These are phyloP conservation scores for Posidonia oceanica DNA, from an alignment of 116 monocot species.

Conservation along the genomic window DNA sequence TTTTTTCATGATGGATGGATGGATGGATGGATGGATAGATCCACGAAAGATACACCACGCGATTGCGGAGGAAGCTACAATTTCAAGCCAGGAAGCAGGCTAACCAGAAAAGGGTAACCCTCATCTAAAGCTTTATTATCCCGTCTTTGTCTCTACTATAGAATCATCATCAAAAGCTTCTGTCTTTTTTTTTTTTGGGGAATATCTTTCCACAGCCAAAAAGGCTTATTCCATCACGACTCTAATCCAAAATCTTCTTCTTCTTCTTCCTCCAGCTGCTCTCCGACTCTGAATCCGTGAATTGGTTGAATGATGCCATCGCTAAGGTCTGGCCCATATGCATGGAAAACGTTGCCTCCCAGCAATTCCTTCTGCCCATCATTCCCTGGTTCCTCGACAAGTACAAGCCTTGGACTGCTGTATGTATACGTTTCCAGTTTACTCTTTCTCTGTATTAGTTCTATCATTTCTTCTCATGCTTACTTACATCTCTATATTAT, in stretches of 20 bases:
- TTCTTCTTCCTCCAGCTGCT: conserved; percentile 23
- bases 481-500: not conserved
- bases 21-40: conserved; percentile 23
- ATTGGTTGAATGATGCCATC: conserved; percentile 79
- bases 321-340: conserved; percentile 89
- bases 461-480: not conserved
- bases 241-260: not conserved
- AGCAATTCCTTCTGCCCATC: conserved; percentile 72
- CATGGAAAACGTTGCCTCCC: conserved; percentile 74
- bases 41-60: conserved; percentile 35
- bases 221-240: not conserved
- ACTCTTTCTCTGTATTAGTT: not conserved
- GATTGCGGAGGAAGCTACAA: conserved; percentile 41
- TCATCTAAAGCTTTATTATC: too few species aligned
- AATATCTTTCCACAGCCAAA: not conserved
- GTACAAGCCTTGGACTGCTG: conserved; percentile 89
- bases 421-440: conserved; percentile 10
- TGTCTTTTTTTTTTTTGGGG: not conserved
- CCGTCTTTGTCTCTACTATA: too few species aligned
- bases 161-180: not conserved
- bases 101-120: conserved; percentile 30
- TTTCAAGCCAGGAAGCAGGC: conserved; percentile 62
- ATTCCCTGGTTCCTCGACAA: conserved; percentile 93
- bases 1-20: not conserved
- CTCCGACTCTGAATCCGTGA: conserved; percentile 68